Conservation (phyloP, 2,329 filamentous ascomycete genomes). For the Pseudofabraea citricarpa region DNA sequence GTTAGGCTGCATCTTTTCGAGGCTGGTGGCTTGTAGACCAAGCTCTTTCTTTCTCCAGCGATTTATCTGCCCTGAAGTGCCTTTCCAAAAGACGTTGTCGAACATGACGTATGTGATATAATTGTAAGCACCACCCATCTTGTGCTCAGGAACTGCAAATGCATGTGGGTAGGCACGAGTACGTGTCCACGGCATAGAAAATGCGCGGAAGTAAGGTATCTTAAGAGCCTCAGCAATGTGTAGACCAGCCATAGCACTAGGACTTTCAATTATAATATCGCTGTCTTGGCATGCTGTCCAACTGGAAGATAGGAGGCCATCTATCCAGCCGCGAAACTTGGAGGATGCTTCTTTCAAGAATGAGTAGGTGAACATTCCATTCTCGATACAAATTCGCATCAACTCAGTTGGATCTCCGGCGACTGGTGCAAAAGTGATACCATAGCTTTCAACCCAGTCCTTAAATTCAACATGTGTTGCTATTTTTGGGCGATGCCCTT, state of each 20-base stretch:
- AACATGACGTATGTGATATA: constrained; percentile 95
- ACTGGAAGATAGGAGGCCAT: constrained; percentile 76
- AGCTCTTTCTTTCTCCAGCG: constrained; percentile 82
- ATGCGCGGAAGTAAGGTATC: constrained; percentile 95
- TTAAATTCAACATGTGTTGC: constrained; percentile 91
- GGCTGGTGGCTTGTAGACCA: constrained; percentile 70
- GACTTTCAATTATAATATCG: constrained; percentile 90
- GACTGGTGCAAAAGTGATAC: constrained; percentile 85
- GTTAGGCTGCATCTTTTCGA: constrained; percentile 91
- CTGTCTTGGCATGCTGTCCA: constrained; percentile 81
- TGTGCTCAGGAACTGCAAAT: constrained; percentile 87
- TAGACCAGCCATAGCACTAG: constrained; percentile 94
- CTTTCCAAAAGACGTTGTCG: constrained; percentile 94
- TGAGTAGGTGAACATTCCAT: constrained; percentile 92
- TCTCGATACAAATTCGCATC: constrained; percentile 93
- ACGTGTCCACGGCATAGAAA: constrained; percentile 98
- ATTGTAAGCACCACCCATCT: constrained; percentile 94
- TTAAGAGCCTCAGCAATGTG: constrained; percentile 91
- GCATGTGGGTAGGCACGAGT: constrained; percentile 95
- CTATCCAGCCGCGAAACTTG: constrained; percentile 92
- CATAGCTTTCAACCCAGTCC: constrained; percentile 84
- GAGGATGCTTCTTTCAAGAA: constrained; percentile 84
- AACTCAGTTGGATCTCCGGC: constrained; percentile 90
- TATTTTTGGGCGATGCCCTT: constrained; percentile 83
- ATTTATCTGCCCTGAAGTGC: constrained; percentile 87